Base-by-base conservation (phyloP, 2,329 filamentous ascomycete species). In the Neodidymelliopsis sp. region DNA sequence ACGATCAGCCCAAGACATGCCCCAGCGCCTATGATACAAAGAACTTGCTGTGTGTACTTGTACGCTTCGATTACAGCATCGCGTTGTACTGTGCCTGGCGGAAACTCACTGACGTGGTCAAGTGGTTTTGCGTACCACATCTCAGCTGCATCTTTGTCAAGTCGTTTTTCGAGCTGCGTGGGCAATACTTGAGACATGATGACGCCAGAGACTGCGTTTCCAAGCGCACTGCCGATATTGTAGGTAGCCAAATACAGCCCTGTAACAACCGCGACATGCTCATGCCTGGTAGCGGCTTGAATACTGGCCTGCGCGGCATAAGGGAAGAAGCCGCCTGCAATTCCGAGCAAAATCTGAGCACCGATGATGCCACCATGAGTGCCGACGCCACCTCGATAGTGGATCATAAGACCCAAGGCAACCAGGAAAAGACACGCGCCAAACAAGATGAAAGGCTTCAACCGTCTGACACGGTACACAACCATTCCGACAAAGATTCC, bases 211-310 rank as follows among this genome's bases (percentile, higher is more conserved):
- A 87, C 78, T 12, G 81, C 77, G 62, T 81, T 81, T 16, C 84
- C 84, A 1, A 86, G 66, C 1, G 84, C 84, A 4, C 78, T 83
- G 22, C 84, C 84, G 28, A 87, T 77, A 63, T 83, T 84, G 72
- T 86, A 87, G n/a, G 74, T 79, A 12, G 84, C 81, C 2, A 87
- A 78, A 63, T 81, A 87, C 13, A 87, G 67, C 29, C 81, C 84
- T 0, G 84, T 88, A 54, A 88, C 80, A 54, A 86, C 81, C 31
- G 85, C 85, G 23, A 88, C 74, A 58, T 87, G 75, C 60, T 81
- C 77, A 45, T 81, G 79, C 39, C 74, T 75, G 1, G 77, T 77
- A 0, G 77, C 77, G 3, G 77, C 77, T 56, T 81, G 79, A 13
- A 81, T 79, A 38, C 74, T 77, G 10, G 77, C 78, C 57, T 80